phyloP scores from a whole-genome alignment of 2,329 filamentous ascomycete species.

The Fusarium kyushuense region DNA sequence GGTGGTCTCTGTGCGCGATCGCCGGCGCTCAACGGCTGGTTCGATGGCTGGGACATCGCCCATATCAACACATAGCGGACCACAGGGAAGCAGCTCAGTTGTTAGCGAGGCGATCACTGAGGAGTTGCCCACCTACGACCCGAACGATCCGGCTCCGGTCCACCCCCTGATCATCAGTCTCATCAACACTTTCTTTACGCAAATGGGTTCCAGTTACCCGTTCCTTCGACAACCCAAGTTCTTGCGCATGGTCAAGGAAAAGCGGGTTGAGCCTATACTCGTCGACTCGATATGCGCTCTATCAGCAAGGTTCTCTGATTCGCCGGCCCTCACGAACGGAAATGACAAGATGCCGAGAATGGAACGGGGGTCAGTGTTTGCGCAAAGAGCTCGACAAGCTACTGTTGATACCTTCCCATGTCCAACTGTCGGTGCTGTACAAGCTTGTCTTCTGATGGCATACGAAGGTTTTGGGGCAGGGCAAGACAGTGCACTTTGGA shows the following conservation, averaged over 20 bases:
- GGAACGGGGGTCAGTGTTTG: conserved; percentile 81
- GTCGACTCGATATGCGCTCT: conserved; percentile 89
- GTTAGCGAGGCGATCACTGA: conserved; percentile 60
- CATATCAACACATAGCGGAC: conserved; percentile 54
- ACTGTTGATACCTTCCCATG: conserved; percentile 86
- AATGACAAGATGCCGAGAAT: conserved; percentile 65
- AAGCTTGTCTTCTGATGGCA: conserved; percentile 84
- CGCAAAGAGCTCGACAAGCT: conserved; percentile 83
- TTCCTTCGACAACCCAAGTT: conserved; percentile 82
- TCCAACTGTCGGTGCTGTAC: conserved; percentile 84
- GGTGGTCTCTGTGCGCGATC: conserved; percentile 80
- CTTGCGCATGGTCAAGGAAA: conserved; percentile 80
- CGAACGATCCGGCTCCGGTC: conserved; percentile 75
- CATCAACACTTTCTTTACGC: conserved; percentile 82
- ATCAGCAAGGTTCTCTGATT: conserved; percentile 82
- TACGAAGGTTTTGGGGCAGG: conserved; percentile 92
- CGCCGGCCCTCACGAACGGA: conserved; percentile 61
- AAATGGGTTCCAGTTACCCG: conserved; percentile 87
- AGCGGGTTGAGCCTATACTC: conserved; percentile 83
- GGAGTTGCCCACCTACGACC: conserved; percentile 80
- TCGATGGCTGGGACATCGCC: conserved; percentile 69
- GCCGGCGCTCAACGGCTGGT: conserved; percentile 68
- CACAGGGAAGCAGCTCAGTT: conserved; percentile 55
- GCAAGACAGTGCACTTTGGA: conserved; percentile 91
- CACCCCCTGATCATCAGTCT: conserved; percentile 81